Evolutionary conservation across 202 grass and related monocot species (phyloP).

Genomic region (Hordeum pubiflorum): DNA sequence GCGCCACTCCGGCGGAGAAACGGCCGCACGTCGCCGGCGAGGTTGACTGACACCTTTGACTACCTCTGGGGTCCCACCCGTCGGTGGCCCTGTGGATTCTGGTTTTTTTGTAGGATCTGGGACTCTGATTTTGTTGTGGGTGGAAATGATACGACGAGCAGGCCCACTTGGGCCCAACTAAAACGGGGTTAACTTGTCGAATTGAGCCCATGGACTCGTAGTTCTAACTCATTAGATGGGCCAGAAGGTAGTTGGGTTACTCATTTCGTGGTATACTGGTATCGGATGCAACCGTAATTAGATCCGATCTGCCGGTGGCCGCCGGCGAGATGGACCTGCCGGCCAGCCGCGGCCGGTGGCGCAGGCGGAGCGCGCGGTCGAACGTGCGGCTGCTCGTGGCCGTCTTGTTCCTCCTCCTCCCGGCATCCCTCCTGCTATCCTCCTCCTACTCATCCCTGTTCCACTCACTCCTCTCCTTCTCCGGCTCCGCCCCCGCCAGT

Average conservation of each 20-base stretch:
- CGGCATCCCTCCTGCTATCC: constrained; percentile 27
- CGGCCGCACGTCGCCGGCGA: constrained; percentile 3
- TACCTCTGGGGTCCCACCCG: not conserved
- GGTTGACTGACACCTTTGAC: constrained; percentile 5
- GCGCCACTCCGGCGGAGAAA: constrained; percentile 7
- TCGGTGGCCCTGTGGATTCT: not conserved
- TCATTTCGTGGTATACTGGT: not conserved
- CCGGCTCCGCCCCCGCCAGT: not conserved
- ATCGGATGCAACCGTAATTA: not conserved
- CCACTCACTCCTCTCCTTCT: constrained; percentile 26
- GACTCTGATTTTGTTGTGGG: no score
- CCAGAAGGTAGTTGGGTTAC: not conserved
- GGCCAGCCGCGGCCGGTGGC: constrained; percentile 59
- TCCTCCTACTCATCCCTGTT: constrained; percentile 37
- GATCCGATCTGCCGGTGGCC: constrained; percentile 3
- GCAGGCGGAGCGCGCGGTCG: constrained; percentile 44
- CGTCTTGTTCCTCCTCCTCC: constrained; percentile 35
- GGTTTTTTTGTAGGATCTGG: no score
- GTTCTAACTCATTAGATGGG: not conserved
- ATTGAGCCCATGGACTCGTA: not conserved
- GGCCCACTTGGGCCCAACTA: not conserved
- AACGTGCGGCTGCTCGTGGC: constrained; percentile 36
- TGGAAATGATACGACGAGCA: not conserved
- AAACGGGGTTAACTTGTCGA: not conserved
- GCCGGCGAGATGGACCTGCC: constrained; percentile 45